These are phyloP conservation scores for Colletotrichum cordylinicola DNA, from an alignment of 2,329 filamentous ascomycete genomes.

Conservation along the genomic window DNA sequence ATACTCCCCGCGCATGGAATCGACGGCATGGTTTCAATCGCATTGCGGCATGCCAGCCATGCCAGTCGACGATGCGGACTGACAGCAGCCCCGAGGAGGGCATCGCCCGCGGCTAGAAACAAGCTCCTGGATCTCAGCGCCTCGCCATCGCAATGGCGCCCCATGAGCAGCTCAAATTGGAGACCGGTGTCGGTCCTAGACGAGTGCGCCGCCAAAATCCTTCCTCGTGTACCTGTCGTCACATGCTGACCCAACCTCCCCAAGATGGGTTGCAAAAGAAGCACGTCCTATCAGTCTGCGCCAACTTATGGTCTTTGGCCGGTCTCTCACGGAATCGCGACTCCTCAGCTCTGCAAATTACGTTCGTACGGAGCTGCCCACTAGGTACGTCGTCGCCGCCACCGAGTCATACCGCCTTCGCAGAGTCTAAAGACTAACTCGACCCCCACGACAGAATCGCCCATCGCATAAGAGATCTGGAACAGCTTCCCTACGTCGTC, in stretches of 20 bases:
- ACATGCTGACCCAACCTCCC: slow-evolving; percentile 21
- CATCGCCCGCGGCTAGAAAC: neutral
- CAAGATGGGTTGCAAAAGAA: slow-evolving; percentile 90
- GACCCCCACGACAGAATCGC: slow-evolving; percentile 66
- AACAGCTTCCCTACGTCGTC: slow-evolving; percentile 92
- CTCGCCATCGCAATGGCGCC: slow-evolving; percentile 28
- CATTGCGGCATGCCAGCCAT: slow-evolving; percentile 51
- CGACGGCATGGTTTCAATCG: slow-evolving; percentile 49
- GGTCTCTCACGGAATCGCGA: slow-evolving; percentile 87
- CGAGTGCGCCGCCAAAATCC: slow-evolving; percentile 55
- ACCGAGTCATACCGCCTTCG: neutral
- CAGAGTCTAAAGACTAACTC: neutral
- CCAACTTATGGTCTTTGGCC: slow-evolving; percentile 96
- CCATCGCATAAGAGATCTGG: slow-evolving; percentile 95
- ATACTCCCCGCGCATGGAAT: slow-evolving; percentile 36
- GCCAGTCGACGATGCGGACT: slow-evolving; percentile 46
- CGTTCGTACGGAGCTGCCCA: slow-evolving; percentile 92
- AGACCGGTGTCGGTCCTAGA: slow-evolving; percentile 68
- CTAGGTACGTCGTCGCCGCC: slow-evolving; percentile 58
- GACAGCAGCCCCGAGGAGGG: slow-evolving; percentile 22
- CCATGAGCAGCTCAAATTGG: slow-evolving; percentile 53
- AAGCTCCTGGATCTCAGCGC: slow-evolving; percentile 1
- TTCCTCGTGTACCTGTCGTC: neutral
- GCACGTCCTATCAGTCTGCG: slow-evolving; percentile 94
- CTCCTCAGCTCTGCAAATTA: slow-evolving; percentile 97